phyloP scores from a whole-genome alignment of 1,284 basidiomycete genomes.

The Tilletia horrida region DNA sequence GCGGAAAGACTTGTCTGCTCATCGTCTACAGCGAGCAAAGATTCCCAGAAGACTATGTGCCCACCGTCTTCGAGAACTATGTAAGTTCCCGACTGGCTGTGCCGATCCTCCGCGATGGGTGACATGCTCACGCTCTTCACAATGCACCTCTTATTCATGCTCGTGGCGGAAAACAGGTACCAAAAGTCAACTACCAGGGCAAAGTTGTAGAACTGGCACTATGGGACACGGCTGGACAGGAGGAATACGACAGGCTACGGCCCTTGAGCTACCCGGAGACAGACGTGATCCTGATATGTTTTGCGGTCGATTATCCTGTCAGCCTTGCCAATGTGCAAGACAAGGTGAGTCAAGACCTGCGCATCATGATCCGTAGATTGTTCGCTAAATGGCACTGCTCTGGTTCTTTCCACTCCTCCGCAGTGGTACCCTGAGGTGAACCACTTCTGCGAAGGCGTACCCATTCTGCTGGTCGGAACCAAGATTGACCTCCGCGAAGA shows the following conservation, averaged over 20 bases:
- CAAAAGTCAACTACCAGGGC: conserved; percentile 79
- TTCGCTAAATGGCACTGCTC: conserved; percentile 4
- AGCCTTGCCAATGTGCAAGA: conserved; percentile 91
- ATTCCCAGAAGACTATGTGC: conserved; percentile 96
- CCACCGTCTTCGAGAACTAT: conserved; percentile 93
- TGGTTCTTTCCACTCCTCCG: neutral
- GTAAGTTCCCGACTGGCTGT: conserved; percentile 51
- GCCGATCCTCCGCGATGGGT: neutral
- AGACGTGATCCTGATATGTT: conserved; percentile 93
- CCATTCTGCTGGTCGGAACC: conserved; percentile 85
- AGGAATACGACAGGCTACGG: conserved; percentile 91
- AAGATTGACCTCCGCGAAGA: conserved; percentile 80
- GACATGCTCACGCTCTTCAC: no score
- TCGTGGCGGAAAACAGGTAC: conserved; percentile 58
- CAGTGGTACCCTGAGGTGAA: conserved; percentile 97
- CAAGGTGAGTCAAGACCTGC: conserved; percentile 39
- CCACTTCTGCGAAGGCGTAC: conserved; percentile 92
- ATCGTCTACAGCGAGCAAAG: conserved; percentile 89
- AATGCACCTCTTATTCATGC: no score
- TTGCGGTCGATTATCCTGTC: conserved; percentile 93
- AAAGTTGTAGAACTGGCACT: conserved; percentile 89
- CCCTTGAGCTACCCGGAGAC: conserved; percentile 94
- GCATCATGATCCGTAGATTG: neutral
- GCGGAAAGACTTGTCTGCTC: conserved; percentile 69
- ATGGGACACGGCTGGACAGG: conserved; percentile 98